Evolutionary conservation across 805 yeast species (phyloP).

Genomic region (Yarrowia sp.): DNA sequence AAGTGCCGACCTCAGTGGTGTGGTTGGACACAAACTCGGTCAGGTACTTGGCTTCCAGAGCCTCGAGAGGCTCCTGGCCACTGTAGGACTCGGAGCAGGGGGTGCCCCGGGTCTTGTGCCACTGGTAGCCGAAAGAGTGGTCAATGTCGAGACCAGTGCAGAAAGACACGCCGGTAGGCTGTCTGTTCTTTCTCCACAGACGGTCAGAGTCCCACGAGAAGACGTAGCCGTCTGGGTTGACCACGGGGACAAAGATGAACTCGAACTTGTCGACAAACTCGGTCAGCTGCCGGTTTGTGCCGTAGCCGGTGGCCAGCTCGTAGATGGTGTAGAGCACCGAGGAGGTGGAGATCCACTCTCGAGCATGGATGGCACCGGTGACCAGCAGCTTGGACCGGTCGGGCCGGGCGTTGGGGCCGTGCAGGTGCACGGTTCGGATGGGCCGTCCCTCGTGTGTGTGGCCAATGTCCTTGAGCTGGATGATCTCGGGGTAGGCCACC

Average conservation of each 20-base stretch:
- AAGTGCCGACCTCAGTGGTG: constrained; percentile 47
- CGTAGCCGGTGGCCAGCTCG: constrained; percentile 52
- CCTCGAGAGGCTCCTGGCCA: constrained; percentile 76
- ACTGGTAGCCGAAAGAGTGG: constrained; percentile 76
- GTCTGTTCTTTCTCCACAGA: constrained; percentile 89
- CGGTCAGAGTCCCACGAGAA: constrained; percentile 83
- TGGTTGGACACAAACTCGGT: constrained; percentile 41
- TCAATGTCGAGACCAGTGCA: constrained; percentile 89
- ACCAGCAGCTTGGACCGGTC: constrained; percentile 71
- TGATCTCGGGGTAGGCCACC: constrained; percentile 66
- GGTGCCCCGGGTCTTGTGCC: constrained; percentile 53
- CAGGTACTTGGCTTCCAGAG: constrained; percentile 57
- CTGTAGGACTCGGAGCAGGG: constrained; percentile 86
- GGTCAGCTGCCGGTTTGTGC: constrained; percentile 51
- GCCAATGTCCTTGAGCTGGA: constrained; percentile 73
- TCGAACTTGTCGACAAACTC: constrained; percentile 65
- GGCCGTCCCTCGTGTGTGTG: constrained; percentile 76
- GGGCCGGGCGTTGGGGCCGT: constrained; percentile 48
- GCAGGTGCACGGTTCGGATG: constrained; percentile 68
- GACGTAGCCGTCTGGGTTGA: constrained; percentile 90
- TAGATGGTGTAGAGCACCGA: constrained; percentile 66
- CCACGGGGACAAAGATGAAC: constrained; percentile 78
- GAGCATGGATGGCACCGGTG: constrained; percentile 85
- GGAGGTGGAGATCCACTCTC: constrained; percentile 87
- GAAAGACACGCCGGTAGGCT: constrained; percentile 66